Percentiles rank a stretch among this genome's conserved stretches.
Evolutionary conservation across 2,329 filamentous ascomycete genomes (phyloP).

Genomic region (Xylariomycetidae sp.): DNA sequence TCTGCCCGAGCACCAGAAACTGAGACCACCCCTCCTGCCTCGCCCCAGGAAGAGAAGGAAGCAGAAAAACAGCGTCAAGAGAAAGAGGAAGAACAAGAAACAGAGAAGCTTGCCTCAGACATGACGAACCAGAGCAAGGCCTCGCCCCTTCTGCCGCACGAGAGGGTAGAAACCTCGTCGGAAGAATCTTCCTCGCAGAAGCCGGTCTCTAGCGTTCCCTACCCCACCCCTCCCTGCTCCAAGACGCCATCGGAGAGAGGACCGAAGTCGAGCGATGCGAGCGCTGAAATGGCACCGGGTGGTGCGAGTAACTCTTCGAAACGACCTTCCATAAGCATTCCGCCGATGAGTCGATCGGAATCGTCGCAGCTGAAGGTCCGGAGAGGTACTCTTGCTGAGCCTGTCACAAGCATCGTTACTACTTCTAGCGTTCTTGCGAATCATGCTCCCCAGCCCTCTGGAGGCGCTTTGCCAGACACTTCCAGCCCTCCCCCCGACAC

Average conservation of each 20-base stretch:
- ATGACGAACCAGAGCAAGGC: slow-evolving; percentile 20
- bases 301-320: slow-evolving; percentile 27
- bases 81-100: slow-evolving; percentile 22
- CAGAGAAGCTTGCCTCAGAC: slow-evolving; percentile 14
- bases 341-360: slow-evolving; percentile 37
- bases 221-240: slow-evolving; percentile 55
- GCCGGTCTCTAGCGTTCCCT: slow-evolving; percentile 30
- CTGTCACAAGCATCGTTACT: slow-evolving; percentile 59
- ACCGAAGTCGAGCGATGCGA: slow-evolving; percentile 34
- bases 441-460: slow-evolving; percentile 63
- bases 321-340: slow-evolving; percentile 30
- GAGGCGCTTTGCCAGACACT: slow-evolving; percentile 44
- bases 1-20: slow-evolving; percentile 34
- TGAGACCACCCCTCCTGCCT: slow-evolving; percentile 27
- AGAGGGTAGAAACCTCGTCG: slow-evolving; percentile 29
- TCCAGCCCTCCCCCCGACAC: slow-evolving; percentile 44
- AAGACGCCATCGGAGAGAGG: slow-evolving; percentile 38
- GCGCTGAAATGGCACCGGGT: slow-evolving; percentile 31
- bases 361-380: slow-evolving; percentile 35
- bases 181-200: slow-evolving; percentile 24
- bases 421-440: slow-evolving; percentile 58
- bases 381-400: slow-evolving; percentile 43
- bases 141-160: slow-evolving; percentile 33
- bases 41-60: slow-evolving; percentile 29
- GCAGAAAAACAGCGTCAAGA: slow-evolving; percentile 14